phyloP scores from a whole-genome alignment of 2,329 filamentous ascomycete genomes.

The Plectosphaerella plurivora region DNA sequence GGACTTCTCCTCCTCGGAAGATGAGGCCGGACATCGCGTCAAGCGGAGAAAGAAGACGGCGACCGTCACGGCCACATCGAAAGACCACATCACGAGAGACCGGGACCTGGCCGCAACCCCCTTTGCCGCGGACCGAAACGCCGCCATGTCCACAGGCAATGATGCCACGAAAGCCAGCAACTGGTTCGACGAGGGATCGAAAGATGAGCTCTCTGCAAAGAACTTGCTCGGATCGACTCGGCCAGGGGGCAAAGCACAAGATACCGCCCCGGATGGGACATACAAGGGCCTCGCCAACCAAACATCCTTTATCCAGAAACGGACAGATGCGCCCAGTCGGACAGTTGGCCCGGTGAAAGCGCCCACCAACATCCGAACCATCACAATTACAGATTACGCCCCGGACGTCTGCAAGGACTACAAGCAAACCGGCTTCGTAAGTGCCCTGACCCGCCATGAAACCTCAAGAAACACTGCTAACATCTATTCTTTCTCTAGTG shows the following conservation, averaged over 20 bases:
- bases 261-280: constrained; percentile 52
- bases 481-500: not conserved
- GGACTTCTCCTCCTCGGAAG: constrained; percentile 69
- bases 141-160: constrained; percentile 63
- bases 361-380: constrained; percentile 82
- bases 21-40: constrained; percentile 69
- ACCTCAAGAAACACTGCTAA: constrained; percentile 20
- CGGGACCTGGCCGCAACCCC: constrained; percentile 46
- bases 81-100: constrained; percentile 30
- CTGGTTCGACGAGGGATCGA: constrained; percentile 77
- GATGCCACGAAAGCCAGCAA: constrained; percentile 87
- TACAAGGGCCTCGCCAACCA: constrained; percentile 75
- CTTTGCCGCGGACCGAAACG: constrained; percentile 56
- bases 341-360: constrained; percentile 84
- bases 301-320: constrained; percentile 73
- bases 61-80: constrained; percentile 61
- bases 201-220: constrained; percentile 40
- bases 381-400: constrained; percentile 85
- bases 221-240: constrained; percentile 57
- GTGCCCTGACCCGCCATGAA: not conserved
- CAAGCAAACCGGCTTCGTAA: constrained; percentile 61
- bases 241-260: constrained; percentile 20
- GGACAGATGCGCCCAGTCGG: constrained; percentile 65
- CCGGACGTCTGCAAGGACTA: constrained; percentile 96
- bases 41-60: constrained; percentile 72